These are phyloP conservation scores for Penicillium sp. DNA, from an alignment of 2,329 filamentous ascomycete species.

Conservation along the genomic window DNA sequence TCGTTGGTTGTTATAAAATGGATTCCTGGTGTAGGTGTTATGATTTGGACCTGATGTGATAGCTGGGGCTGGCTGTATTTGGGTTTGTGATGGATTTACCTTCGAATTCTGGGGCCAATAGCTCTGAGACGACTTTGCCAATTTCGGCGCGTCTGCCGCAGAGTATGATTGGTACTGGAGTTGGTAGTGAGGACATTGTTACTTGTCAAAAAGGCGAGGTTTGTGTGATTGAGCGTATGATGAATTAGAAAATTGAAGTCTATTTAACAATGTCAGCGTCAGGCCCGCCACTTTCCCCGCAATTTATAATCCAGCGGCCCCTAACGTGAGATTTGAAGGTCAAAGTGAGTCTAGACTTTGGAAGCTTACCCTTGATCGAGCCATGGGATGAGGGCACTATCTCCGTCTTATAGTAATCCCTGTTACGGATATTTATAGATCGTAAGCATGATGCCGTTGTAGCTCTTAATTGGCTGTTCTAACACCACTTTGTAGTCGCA, in stretches of 20 bases:
- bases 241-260: background rate
- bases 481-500: too few relatives aligned
- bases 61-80: background rate
- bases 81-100: conserved; percentile 18
- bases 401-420: too few relatives aligned
- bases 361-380: background rate
- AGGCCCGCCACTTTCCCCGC: background rate
- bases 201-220: background rate
- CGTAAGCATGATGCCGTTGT: too few relatives aligned
- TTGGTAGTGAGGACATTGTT: conserved; percentile 19
- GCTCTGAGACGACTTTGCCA: conserved; percentile 26
- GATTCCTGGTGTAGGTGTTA: conserved; percentile 23
- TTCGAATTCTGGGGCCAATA: conserved; percentile 30
- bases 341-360: background rate
- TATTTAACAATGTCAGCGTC: background rate
- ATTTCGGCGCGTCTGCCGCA: conserved; percentile 25
- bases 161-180: conserved; percentile 25
- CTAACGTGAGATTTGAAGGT: background rate
- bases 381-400: too few relatives aligned
- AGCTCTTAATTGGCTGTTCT: background rate
- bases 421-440: too few relatives aligned
- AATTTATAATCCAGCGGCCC: conserved; percentile 4
- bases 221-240: background rate
- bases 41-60: background rate
- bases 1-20: conserved; percentile 32